Percentiles rank a stretch among this genome's conserved stretches.
Conservation (phyloP, 192 early-diverging fungal genomes). For the Coemansia sp. region DNA sequence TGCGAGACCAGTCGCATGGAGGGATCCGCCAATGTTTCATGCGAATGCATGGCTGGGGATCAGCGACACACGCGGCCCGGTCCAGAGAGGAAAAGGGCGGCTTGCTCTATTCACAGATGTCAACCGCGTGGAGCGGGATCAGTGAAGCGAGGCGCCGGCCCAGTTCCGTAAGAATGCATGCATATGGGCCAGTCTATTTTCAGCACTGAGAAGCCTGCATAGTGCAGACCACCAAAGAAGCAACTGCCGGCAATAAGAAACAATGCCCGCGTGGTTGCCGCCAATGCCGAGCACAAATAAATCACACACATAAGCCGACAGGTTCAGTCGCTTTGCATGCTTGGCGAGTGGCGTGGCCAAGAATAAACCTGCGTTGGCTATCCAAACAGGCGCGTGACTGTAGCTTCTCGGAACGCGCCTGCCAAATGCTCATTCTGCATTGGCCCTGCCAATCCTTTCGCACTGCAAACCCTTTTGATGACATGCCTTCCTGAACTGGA, state of each 20-base stretch:
- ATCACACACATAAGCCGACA: background rate
- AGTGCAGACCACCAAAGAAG: background rate
- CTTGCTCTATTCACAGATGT: conserved; percentile 13
- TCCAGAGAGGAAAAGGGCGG: background rate
- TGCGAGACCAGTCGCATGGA: conserved; percentile 8
- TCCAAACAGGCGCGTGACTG: conserved; percentile 25
- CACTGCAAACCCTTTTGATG: conserved; percentile 8
- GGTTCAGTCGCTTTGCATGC: background rate
- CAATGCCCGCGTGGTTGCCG: conserved; percentile 9
- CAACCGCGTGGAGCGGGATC: conserved; percentile 7
- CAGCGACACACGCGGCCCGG: conserved; percentile 13
- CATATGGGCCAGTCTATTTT: conserved; percentile 13
- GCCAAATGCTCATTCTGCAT: background rate
- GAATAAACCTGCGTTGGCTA: conserved; percentile 9
- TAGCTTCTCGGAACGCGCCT: conserved; percentile 47
- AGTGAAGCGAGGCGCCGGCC: conserved; percentile 8
- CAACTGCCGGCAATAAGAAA: background rate
- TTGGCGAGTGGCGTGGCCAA: conserved; percentile 18
- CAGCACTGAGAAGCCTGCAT: conserved; percentile 9
- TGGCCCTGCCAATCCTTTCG: conserved; percentile 19
- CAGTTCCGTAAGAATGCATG: too few relatives aligned
- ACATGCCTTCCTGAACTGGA: conserved; percentile 8
- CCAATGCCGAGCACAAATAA: background rate
- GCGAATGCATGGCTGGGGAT: conserved; percentile 16
- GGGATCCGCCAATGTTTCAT: background rate